Percentiles rank a stretch among this genome's conserved stretches.
Conservation (phyloP, 2,329 filamentous ascomycete genomes). For the Colletotrichum destructivum region DNA sequence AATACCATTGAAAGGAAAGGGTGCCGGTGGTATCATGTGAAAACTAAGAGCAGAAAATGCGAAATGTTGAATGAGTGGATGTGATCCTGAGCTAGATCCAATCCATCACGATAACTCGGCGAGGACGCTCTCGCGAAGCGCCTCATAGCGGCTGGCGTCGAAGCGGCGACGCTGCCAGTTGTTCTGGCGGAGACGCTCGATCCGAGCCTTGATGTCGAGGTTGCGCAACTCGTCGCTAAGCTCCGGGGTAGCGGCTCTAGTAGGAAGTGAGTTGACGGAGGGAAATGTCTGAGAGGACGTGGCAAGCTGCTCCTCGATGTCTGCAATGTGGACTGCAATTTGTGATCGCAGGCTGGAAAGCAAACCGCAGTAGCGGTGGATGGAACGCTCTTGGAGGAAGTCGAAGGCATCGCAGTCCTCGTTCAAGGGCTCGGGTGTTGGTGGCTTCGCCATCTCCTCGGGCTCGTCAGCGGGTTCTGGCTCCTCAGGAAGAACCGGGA, state of each 20-base stretch:
- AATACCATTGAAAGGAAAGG: neutral
- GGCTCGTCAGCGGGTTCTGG: conserved; percentile 44
- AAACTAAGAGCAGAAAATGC: neutral
- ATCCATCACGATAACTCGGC: conserved; percentile 61
- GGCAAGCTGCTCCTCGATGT: conserved; percentile 60
- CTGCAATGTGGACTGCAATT: conserved; percentile 63
- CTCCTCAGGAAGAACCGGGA: conserved; percentile 39
- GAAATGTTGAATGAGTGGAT: neutral
- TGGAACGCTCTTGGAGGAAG: conserved; percentile 59
- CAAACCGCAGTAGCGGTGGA: conserved; percentile 65
- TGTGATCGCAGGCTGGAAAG: conserved; percentile 65
- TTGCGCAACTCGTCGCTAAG: conserved; percentile 54
- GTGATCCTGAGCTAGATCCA: conserved; percentile 24
- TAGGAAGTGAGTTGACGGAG: conserved; percentile 40
- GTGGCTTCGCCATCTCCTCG: conserved; percentile 44
- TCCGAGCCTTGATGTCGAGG: conserved; percentile 64
- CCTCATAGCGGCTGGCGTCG: conserved; percentile 67
- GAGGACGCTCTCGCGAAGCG: conserved; percentile 65
- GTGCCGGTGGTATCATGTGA: conserved; percentile 36
- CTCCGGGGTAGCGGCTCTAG: conserved; percentile 35
- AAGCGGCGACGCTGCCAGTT: conserved; percentile 72
- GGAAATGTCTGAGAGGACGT: conserved; percentile 42
- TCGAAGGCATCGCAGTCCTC: conserved; percentile 47
- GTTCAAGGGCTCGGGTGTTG: conserved; percentile 38
- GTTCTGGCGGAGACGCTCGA: conserved; percentile 67